Conservation (phyloP, 306 rosid species). For the Lotus japonicus region DNA sequence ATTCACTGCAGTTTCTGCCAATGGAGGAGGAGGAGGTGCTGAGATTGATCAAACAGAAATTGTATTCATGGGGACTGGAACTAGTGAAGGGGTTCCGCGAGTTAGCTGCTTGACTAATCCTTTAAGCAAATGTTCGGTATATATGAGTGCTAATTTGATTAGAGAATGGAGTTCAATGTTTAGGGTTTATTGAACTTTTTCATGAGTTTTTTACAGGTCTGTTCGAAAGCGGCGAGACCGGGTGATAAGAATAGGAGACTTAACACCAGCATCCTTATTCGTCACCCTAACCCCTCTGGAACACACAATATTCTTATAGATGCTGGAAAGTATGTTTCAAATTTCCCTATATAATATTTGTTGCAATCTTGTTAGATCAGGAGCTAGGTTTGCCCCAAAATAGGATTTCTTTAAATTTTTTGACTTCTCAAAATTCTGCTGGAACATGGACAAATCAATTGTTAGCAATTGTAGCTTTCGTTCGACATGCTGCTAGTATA, state of each 20-base stretch:
- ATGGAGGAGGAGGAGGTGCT: slow-evolving; percentile 24
- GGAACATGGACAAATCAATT: neutral
- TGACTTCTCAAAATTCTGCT: neutral
- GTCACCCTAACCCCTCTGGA: slow-evolving; percentile 49
- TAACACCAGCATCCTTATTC: slow-evolving; percentile 84
- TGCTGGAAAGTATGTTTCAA: slow-evolving; percentile 78
- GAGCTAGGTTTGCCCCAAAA: neutral
- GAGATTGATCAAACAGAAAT: slow-evolving; percentile 45
- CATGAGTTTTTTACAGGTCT: slow-evolving; percentile 38
- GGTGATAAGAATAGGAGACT: slow-evolving; percentile 79
- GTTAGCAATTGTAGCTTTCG: neutral
- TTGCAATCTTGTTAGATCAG: neutral
- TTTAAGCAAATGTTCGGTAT: slow-evolving; percentile 61
- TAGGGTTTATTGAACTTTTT: slow-evolving; percentile 5
- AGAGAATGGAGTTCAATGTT: slow-evolving; percentile 1
- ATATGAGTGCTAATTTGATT: neutral
- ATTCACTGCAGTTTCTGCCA: slow-evolving; percentile 34
- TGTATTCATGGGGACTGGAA: slow-evolving; percentile 84
- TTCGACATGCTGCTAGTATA: slow-evolving; percentile 4
- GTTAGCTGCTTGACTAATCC: slow-evolving; percentile 88
- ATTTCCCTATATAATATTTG: neutral
- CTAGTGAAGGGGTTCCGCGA: slow-evolving; percentile 94
- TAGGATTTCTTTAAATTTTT: neutral
- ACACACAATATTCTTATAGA: slow-evolving; percentile 62
- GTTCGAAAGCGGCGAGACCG: slow-evolving; percentile 66